Conservation (phyloP, 2,329 filamentous ascomycete species). For the Fusarium tanahbumbuense region DNA sequence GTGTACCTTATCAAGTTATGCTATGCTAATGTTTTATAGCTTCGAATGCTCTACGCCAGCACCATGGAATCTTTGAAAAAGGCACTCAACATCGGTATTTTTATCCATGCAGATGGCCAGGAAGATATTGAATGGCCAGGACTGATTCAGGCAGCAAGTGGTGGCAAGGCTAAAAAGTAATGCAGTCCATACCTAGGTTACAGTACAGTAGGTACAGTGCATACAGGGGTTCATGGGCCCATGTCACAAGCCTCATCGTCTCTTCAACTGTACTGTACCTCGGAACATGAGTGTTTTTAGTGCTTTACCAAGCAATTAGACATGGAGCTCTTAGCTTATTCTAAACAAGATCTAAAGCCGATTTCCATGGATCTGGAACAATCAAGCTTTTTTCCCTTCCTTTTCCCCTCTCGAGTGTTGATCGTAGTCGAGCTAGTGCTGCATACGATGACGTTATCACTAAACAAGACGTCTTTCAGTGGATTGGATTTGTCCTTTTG, state of each 20-base stretch:
- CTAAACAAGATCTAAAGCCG: not conserved
- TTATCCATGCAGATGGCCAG: conserved; percentile 29
- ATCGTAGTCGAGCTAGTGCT: conserved; percentile 28
- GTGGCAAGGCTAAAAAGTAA: conserved; percentile 20
- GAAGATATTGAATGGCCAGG: conserved; percentile 30
- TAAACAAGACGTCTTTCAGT: not conserved
- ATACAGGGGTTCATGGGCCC: not conserved
- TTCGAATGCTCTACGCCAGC: conserved; percentile 40
- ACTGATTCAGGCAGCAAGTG: conserved; percentile 23
- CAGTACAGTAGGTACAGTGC: no score
- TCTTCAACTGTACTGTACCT: not conserved
- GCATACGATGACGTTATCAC: conserved; percentile 36
- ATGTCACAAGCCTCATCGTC: not conserved
- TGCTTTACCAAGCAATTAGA: not conserved
- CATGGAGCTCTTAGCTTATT: not conserved
- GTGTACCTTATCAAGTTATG: not conserved
- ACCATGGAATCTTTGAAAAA: conserved; percentile 40
- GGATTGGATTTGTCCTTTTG: conserved; percentile 25
- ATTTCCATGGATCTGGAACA: conserved; percentile 21
- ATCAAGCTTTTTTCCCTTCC: conserved; percentile 15
- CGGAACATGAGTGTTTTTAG: not conserved
- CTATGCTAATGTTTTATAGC: not conserved
- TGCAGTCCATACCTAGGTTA: no score
- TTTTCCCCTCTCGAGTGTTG: not conserved
- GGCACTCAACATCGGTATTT: conserved; percentile 26